Evolutionary conservation across 495 filamentous ascomycete genomes (phyloP), one percentile per base, ranked within the genome.

Genomic region (Neurospora tetraspora): DNA sequence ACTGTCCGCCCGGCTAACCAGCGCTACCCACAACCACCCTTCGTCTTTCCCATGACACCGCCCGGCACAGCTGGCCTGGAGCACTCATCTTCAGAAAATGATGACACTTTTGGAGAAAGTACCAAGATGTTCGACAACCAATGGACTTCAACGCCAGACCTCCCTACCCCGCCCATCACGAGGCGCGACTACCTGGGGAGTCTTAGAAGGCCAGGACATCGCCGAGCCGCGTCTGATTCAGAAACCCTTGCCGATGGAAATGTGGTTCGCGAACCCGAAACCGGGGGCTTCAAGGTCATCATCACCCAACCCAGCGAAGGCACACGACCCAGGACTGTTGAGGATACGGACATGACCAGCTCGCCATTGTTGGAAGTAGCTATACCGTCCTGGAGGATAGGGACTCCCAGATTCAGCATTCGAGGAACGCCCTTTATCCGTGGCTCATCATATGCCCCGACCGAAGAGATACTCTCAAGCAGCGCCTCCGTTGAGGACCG

Each of bases 351-450:
- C 47, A 61, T 75, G 68, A 74, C 77, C 81, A 73, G 80, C 77
- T 80, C 86, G 45, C 89, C 89, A 20, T 81, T 90, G 45, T 80
- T 97, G 68, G 89, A 97, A 74, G 87, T 95, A 42, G 88, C 91
- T 9, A 96, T 98, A 71, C 94, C 96, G 47, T 90, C 93, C 74
- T 96, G 96, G 83, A 89, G 90, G 71, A 85, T 98, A 71, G 94
- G 93, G 5, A 91, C 92, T 4, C 92, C 94, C 11, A 89, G 89
- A 65, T 97, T 97, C 80, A 95, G 91, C 74, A 81, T 88, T 23
- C 87, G 88, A 73, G 93, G 94, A 9, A 96, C 90, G 65, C 91
- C 94, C 3, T 88, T 92, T 73, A 85, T 98, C 74, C 91, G 93
- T 71, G 93, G 89, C 77, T 96, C 94, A 8, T 89, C 86, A 7